These are phyloP conservation scores for Lobulomyces angularis DNA, from an alignment of 192 early-diverging fungal genomes.

Conservation along the genomic window DNA sequence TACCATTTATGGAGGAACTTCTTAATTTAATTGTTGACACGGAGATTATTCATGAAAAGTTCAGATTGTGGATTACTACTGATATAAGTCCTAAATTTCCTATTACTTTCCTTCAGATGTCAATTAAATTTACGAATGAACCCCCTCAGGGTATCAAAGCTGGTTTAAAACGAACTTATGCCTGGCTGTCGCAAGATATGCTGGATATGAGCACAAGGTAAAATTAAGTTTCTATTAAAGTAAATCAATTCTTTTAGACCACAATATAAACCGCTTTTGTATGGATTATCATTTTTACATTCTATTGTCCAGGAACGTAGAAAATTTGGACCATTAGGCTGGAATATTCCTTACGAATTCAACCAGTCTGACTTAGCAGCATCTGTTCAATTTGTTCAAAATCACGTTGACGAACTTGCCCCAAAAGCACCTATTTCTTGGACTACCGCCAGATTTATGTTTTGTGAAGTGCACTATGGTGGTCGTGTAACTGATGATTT, in stretches of 20 bases:
- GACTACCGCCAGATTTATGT: conserved; percentile 52
- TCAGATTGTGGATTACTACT: conserved; percentile 53
- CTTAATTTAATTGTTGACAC: conserved; percentile 39
- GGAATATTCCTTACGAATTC: conserved; percentile 63
- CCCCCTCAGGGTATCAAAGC: conserved; percentile 55
- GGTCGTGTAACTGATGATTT: conserved; percentile 53
- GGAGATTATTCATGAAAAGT: conserved; percentile 49
- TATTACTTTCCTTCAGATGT: conserved; percentile 50
- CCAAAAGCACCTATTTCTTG: conserved; percentile 49
- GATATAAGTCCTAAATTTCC: conserved; percentile 49
- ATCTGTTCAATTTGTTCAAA: conserved; percentile 54
- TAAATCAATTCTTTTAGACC: too few relatives aligned
- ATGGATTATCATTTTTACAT: conserved; percentile 51
- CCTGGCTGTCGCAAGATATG: conserved; percentile 58
- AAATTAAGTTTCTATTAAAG: too few relatives aligned
- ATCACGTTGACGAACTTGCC: conserved; percentile 54
- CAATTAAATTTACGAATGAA: conserved; percentile 58
- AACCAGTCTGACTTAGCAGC: conserved; percentile 55
- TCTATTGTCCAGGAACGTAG: conserved; percentile 52
- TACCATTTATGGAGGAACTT: conserved; percentile 55
- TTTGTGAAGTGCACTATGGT: conserved; percentile 57
- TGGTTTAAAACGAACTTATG: conserved; percentile 51
- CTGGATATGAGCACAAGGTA: conserved; percentile 48
- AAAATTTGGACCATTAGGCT: conserved; percentile 55
- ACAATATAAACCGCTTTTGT: conserved; percentile 53